These are phyloP conservation scores for Pistacia atlantica DNA, from an alignment of 345 rosid genomes.

Conservation along the genomic window DNA sequence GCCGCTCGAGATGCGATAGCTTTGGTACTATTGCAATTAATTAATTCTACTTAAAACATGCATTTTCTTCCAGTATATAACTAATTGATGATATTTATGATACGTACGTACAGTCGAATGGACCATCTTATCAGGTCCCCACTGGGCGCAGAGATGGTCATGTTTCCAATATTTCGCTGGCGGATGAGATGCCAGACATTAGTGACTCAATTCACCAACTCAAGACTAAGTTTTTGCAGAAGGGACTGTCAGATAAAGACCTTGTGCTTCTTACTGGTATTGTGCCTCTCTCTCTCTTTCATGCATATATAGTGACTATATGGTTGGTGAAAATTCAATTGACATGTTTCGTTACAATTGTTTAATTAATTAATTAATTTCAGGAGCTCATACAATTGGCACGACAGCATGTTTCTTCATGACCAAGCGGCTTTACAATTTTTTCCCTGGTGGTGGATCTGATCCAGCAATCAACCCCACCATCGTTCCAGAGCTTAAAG, in stretches of 20 bases:
- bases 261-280: constrained; percentile 78
- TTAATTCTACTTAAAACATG: too few species aligned
- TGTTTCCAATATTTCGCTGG: constrained; percentile 53
- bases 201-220: constrained; percentile 58
- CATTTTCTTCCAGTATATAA: too few species aligned
- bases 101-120: constrained; percentile 45
- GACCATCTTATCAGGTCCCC: constrained; percentile 69
- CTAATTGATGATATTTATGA: too few species aligned
- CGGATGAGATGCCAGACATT: constrained; percentile 67
- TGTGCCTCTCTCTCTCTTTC: constrained; percentile 32
- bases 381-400: constrained; percentile 89
- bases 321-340: constrained; percentile 42
- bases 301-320: constrained; percentile 37
- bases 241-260: constrained; percentile 67
- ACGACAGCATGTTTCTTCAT: constrained; percentile 91
- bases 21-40: constrained; percentile 38
- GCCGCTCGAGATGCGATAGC: constrained; percentile 85
- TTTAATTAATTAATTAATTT: neutral
- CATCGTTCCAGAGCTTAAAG: constrained; percentile 44
- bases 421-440: constrained; percentile 64
- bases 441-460: constrained; percentile 46
- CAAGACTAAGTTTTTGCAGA: constrained; percentile 53
- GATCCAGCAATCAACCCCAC: constrained; percentile 60
- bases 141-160: constrained; percentile 77
- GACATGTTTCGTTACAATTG: constrained; percentile 13